Evolutionary conservation across 129 eudicot species (phyloP), one percentile per base, ranked within the genome.

Genomic region (Lactuca sativa): DNA sequence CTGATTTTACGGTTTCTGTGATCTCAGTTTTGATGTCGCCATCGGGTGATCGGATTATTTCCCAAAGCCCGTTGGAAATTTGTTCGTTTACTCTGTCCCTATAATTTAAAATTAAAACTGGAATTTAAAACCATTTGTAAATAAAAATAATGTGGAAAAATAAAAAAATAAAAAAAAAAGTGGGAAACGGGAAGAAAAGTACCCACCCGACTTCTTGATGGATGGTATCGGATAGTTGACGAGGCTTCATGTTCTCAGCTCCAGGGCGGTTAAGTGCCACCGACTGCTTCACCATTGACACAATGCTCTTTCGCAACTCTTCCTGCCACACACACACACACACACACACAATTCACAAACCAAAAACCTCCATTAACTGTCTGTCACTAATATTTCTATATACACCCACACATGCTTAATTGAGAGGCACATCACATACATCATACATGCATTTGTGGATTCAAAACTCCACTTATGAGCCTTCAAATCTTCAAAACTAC

Each of bases 201-300:
- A 74, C 84, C 4, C 74, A 93, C 98, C 98, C 86, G 60, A 93
- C 77, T 75, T 93, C 98, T 72, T 76, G 80, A 82, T 93, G 97
- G 53, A 93, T 85, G 5, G 95, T 90, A 59, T 93, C 98, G 25
- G 97, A 81, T 33, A 93, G 87, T 57, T 89, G 95, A 0, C 95
- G 87, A 11, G 86, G 92, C 76, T 89, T 93, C 92, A 83, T 67
- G 70, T 71, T 83, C 68, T 87, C 98, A 13, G 79, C 83, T 15
- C 97, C 98, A 6, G 92, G 86, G 65, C 88, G 83, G 69, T 85
- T 89, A 71, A 93, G 80, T 33, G 88, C 90, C 4, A 65, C 77
- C 5, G 97, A 89, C 69, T 86, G 88, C 77, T 78, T 89, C 49
- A 93, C 92, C 59, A 78, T 64, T 25, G 87, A 81, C 38, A 83